Base-by-base conservation (phyloP, 2,329 filamentous ascomycete species). In the Biscogniauxia mediterranea region DNA sequence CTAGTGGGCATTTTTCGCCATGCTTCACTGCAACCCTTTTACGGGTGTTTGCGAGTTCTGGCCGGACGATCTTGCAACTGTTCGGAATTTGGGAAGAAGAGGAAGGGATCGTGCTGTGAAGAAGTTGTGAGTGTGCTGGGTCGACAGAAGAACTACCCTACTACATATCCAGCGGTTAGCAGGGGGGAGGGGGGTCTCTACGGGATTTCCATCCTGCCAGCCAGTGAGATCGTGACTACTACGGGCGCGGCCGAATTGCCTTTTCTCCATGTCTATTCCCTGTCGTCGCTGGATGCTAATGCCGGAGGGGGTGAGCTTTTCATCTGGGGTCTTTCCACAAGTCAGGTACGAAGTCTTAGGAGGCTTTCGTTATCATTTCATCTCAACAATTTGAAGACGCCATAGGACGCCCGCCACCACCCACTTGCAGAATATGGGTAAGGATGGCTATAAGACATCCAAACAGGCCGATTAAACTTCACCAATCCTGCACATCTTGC, bases 181-280 rank as follows among this genome's bases (percentile, higher is more conserved):
- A 68, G 66, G 67, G 69, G 60, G 28, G 23, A 23, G 23, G 23
- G 28, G 28, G 28, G 7, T 2, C 62, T 54, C 52, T 32, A 52
- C 68, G 66, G 64, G 66, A 68, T 55, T 64, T 55, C 55, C 64
- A 57, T 66, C 59, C 66, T 66, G 63, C 66, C 65, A 54, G 55
- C 63, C 63, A 70, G 66, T 68, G 62, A 69, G 64, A 69, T 67
- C 63, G 65, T 52, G 56, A 54, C 49, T 51, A n/a, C 5, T 3
- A 59, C 42, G 51, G 25, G 38, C 21, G 46, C 57, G 61, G 60
- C 59, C 21, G 64, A 67, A 38, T 54, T 61, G 52, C 51, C 60
- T 52, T 69, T 32, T 69, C 66, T 67, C 68, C 66, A 68, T 69
- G 70, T 68, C 64, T 65, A 61, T 60, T 61, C 60, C 64, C 61